Conservation (phyloP, 495 filamentous ascomycete genomes). For the Tuber brumale region DNA sequence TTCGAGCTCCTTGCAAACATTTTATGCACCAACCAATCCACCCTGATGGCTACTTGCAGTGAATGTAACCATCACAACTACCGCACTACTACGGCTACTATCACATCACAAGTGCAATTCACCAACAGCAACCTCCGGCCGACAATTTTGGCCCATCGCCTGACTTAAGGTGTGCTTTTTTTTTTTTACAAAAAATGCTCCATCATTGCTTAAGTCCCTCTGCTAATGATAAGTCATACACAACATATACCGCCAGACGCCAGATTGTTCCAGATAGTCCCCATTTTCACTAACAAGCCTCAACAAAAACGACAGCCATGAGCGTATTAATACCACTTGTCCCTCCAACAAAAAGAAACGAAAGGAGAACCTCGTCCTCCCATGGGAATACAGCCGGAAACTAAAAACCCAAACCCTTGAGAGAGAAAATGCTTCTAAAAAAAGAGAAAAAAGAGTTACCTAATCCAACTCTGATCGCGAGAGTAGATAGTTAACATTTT, state of each 20-base stretch:
- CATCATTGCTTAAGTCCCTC: neutral
- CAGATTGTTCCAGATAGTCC: neutral
- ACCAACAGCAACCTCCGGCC: neutral
- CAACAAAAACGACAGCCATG: neutral
- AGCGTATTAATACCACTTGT: conserved; percentile 2
- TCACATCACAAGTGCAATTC: neutral
- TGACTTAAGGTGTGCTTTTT: neutral
- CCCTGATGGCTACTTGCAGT: conserved; percentile 4
- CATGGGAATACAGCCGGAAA: neutral
- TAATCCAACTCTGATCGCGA: neutral
- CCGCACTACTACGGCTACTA: neutral
- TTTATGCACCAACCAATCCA: neutral
- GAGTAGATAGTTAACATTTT: conserved; percentile 3
- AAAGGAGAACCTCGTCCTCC: neutral
- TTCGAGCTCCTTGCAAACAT: conserved; percentile 1
- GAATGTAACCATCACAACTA: conserved; percentile 1
- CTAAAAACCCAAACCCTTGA: neutral
- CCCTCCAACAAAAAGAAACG: neutral
- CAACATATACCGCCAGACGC: neutral
- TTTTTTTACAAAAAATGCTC: neutral
- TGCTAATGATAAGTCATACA: conserved; percentile 2
- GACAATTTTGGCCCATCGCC: conserved; percentile 1
- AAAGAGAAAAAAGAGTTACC: neutral
- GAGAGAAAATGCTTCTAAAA: neutral
- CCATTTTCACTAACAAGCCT: neutral